These are phyloP conservation scores for Boletus insuetus DNA, from an alignment of 768 basidiomycete genomes.

Conservation along the genomic window DNA sequence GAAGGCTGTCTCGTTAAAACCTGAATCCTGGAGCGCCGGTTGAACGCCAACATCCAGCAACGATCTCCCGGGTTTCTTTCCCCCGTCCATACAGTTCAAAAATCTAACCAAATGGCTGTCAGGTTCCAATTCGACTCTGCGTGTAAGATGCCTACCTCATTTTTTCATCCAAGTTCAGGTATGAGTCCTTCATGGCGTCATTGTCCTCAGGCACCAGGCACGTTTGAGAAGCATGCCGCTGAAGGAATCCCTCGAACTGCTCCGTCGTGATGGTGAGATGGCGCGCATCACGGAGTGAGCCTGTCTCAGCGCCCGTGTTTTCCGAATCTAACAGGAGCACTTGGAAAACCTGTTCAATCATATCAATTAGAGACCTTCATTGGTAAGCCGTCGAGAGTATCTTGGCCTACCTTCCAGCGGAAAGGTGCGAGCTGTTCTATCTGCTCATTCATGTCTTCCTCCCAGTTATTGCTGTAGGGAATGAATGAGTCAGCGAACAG, in stretches of 20 bases:
- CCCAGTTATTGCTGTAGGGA: conserved; percentile 33
- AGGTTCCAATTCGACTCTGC: neutral
- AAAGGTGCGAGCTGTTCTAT: conserved; percentile 33
- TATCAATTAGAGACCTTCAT: no score
- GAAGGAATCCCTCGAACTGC: neutral
- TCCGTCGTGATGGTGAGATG: conserved; percentile 27
- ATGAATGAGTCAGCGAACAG: neutral
- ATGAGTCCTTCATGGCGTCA: conserved; percentile 3
- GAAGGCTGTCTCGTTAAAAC: neutral
- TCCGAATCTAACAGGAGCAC: conserved; percentile 36
- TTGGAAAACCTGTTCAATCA: conserved; percentile 32
- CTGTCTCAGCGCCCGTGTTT: conserved; percentile 32
- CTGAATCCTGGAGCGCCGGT: neutral
- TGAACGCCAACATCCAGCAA: neutral
- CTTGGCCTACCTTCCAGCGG: conserved; percentile 38
- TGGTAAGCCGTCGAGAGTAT: no score
- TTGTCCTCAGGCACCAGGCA: conserved; percentile 3
- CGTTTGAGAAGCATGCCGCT: neutral
- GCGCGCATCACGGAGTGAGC: conserved; percentile 35
- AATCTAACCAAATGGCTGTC: neutral
- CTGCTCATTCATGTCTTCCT: conserved; percentile 40
- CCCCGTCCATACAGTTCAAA: neutral
- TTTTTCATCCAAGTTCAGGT: neutral
- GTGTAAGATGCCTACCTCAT: neutral
- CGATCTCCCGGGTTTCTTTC: conserved; percentile 1